Base-by-base conservation (phyloP, 1,139 yeast species). In the Yamadazyma friedrichii region DNA sequence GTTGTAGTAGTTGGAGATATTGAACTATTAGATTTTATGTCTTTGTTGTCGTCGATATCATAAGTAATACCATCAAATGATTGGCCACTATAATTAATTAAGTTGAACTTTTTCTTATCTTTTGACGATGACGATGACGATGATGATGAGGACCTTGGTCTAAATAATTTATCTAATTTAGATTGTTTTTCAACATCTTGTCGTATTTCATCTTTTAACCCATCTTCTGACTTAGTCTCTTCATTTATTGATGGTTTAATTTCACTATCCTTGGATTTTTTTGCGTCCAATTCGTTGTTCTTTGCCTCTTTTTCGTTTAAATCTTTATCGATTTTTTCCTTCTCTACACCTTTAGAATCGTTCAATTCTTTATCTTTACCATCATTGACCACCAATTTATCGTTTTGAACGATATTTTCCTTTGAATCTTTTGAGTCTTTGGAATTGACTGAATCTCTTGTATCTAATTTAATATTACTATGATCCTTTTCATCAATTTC, bases 161-260 rank as follows among this genome's bases (percentile, higher is more conserved):
- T 35, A 29, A 51, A 49, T 10, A 50, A 20, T 31, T 45, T 49
- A 22, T 48, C 51, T 16, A 51, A 40, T 27, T 49, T 50, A 1
- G 49, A 46, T 8, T 37, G 24, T 20, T 42, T 39, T 30, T 35
- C 33, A 29, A 24, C 38, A 25, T 13, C 20, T 26, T 27, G 33
- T 34, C 11, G 15, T 6, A 26, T 25, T 28, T 37, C 33, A 6
- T 38, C 34, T 33, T 38, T 33, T 6, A 31, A 9, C 12, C 9
- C 15, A 12, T 35, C 27, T 20, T 17, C 8, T 20, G 28, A 25
- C 4, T 25, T 11, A 10, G 11, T 6, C 4, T 10, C 11, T 13
- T 15, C 15, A 13, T 30, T 30, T 6, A 20, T 5, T 20, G 24
- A 20, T 20, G 24, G 24, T 8, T 20, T 8, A 20, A 20, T 20